Percentiles rank a stretch among this genome's conserved stretches.
Conservation (phyloP, 1,139 yeast genomes). For the Yamadazyma diddensiae region DNA sequence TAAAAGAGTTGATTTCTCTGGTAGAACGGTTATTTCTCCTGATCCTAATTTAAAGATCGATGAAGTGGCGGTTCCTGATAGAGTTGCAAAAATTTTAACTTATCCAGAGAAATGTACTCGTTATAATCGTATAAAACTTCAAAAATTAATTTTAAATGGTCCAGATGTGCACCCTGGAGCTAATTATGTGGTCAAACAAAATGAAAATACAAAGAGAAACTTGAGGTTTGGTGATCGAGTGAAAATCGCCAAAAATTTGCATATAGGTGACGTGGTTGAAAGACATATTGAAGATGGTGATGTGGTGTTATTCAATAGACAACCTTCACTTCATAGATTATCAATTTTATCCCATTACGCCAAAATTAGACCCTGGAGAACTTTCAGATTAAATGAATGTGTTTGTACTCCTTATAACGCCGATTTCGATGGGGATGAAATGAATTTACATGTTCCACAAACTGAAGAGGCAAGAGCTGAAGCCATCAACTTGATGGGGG, state of each 20-base stretch:
- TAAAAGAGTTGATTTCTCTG: conserved; percentile 97
- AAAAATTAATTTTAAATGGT: conserved; percentile 72
- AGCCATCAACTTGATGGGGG: conserved; percentile 97
- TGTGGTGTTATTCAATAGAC: conserved; percentile 92
- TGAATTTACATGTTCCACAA: conserved; percentile 98
- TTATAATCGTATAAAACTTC: conserved; percentile 78
- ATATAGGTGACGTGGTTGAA: conserved; percentile 93
- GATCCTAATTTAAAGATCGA: conserved; percentile 94
- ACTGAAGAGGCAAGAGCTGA: conserved; percentile 99
- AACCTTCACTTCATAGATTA: conserved; percentile 93
- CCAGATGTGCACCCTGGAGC: conserved; percentile 96
- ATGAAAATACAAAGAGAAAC: conserved; percentile 84
- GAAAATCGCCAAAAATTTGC: conserved; percentile 72
- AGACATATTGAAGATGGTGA: conserved; percentile 98
- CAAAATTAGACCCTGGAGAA: conserved; percentile 96
- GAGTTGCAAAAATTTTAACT: conserved; percentile 93
- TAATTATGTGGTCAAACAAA: conserved; percentile 78
- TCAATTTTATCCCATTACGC: conserved; percentile 96
- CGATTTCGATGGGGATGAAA: conserved; percentile 99
- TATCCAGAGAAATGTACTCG: conserved; percentile 94
- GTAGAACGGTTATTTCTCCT: conserved; percentile 97
- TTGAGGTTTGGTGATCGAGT: conserved; percentile 83
- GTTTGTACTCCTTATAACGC: conserved; percentile 99
- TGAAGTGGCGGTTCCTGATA: conserved; percentile 97
- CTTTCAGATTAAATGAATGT: conserved; percentile 96